Base-by-base conservation (phyloP, 1,284 basidiomycete species). In the Malassezia vespertilionis region DNA sequence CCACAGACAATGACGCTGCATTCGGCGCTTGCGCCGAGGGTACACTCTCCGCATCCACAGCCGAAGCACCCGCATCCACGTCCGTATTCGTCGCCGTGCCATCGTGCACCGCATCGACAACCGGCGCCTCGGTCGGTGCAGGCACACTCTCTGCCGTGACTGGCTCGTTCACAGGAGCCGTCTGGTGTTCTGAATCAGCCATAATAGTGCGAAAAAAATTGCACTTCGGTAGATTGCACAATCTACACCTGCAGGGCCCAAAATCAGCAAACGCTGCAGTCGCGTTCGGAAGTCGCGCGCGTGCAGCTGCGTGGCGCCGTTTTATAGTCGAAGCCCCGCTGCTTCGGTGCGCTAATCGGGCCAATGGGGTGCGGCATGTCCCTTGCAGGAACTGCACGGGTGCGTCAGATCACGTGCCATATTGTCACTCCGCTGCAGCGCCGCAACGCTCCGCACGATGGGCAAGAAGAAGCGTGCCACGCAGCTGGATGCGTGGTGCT, bases 401-500 rank as follows among this genome's bases (percentile, higher is more conserved):
- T 28, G 27, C 27, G 14, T 28, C 7, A 28, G 10, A 20, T 40
- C 39, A 40, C 39, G 39, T 40, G 39, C n/a, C 5, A 10, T 33
- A 39, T 21, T 5, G 37, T 23, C 21, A 26, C n/a, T 23, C 37
- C 15, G 17, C n/a, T 26, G 37, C 18, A 7, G 26, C 12, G 36
- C 39, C 15, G 17, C n/a, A 11, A n/a, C n/a, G 18, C 12, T 24
- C 37, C 17, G 24, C 21, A 31, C 36, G 34, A 72, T 72, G 69
- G 56, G 54, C 14, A 66, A 65, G 55, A 71, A 72, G 57, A 72
- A 72, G 56, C 55, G 60, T 44, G 56, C 60, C 18, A 56, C 62
- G 21, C 62, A 63, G 55, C 56, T 60, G n/a, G 66, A 61, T 40
- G 62, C 87, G 15, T 90, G 87, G 86, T 91, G 87, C 75, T 95